Conservation (phyloP, 345 rosid species). For the Salix udensis region DNA sequence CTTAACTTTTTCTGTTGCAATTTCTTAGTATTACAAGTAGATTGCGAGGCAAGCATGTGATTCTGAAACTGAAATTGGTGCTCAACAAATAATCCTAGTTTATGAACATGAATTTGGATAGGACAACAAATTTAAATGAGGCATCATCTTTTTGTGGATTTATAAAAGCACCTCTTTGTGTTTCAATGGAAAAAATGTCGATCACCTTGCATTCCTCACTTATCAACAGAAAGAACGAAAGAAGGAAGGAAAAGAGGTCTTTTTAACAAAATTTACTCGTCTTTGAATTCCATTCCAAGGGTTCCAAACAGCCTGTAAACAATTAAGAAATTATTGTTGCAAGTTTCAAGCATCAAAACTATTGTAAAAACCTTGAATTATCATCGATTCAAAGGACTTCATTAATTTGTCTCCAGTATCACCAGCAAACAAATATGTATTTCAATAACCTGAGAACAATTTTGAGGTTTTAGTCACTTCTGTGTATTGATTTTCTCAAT, state of each 20-base stretch:
- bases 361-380: neutral
- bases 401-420: neutral
- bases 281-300: too few relatives aligned
- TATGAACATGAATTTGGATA: neutral
- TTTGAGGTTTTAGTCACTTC: neutral
- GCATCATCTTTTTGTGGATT: too few relatives aligned
- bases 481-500: neutral
- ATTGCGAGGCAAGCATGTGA: neutral
- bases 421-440: neutral
- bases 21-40: neutral
- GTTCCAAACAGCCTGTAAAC: neutral
- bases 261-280: too few relatives aligned
- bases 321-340: neutral
- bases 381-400: neutral
- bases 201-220: neutral
- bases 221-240: too few relatives aligned
- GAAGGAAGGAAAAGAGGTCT: too few relatives aligned
- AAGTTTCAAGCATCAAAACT: neutral
- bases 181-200: neutral
- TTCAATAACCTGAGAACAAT: neutral
- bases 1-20: neutral
- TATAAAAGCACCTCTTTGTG: neutral
- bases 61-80: neutral
- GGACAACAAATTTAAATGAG: neutral
- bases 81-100: neutral